Evolutionary conservation across 2,329 filamentous ascomycete genomes (phyloP).

Genomic region (Teratosphaeria epicoccoides): DNA sequence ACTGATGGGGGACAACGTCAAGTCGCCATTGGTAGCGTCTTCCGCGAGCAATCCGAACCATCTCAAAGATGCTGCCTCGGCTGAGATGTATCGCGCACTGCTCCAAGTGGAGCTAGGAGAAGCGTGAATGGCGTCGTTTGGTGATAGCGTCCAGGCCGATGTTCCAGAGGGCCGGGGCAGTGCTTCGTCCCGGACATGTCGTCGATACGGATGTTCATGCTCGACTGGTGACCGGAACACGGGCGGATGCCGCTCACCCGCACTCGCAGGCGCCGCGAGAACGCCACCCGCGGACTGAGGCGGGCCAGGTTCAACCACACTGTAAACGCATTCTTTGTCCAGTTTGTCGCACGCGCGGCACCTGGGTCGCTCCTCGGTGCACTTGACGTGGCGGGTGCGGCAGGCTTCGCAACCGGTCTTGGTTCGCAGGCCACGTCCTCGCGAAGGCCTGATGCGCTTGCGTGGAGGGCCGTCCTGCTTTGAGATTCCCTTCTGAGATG

Average conservation of each 20-base stretch:
- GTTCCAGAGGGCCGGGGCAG: not conserved
- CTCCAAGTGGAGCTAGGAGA: conserved; percentile 10
- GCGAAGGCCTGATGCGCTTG: conserved; percentile 16
- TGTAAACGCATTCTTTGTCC: conserved; percentile 30
- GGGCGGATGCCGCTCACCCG: too few species aligned
- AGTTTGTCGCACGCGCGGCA: conserved; percentile 33
- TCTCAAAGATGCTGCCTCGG: conserved; percentile 31
- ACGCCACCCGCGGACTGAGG: not conserved
- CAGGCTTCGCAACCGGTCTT: conserved; percentile 32
- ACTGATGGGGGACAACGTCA: not conserved
- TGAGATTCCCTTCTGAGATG: too few species aligned
- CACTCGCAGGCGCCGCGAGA: too few species aligned
- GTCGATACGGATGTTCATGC: not conserved
- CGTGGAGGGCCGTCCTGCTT: not conserved
- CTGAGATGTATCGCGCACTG: conserved; percentile 27
- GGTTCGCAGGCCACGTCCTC: conserved; percentile 35
- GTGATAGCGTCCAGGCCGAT: not conserved
- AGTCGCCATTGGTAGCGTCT: conserved; percentile 13
- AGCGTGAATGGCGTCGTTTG: not conserved
- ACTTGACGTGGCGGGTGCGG: conserved; percentile 38
- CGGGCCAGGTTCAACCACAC: conserved; percentile 2
- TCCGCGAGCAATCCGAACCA: conserved; percentile 37
- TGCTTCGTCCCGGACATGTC: not conserved
- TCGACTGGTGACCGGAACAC: not conserved
- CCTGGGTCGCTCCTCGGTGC: conserved; percentile 33